Conservation (phyloP, 2,329 filamentous ascomycete genomes). For the Sclerotinia subarctica region DNA sequence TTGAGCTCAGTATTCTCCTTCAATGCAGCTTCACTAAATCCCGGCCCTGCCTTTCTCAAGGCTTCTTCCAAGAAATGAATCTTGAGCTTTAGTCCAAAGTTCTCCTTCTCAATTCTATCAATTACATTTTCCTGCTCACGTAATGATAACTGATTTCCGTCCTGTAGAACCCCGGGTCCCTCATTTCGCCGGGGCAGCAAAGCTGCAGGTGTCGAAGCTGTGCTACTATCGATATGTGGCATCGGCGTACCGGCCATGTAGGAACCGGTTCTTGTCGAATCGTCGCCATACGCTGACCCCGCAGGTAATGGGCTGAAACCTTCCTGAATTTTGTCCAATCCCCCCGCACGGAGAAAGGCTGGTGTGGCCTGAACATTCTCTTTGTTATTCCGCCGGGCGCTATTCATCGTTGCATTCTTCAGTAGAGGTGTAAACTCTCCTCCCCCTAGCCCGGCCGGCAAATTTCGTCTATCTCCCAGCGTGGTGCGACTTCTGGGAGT, state of each 20-base stretch:
- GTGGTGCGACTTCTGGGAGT: constrained; percentile 71
- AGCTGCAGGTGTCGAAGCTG: constrained; percentile 77
- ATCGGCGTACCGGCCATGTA: constrained; percentile 69
- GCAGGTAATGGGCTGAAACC: constrained; percentile 71
- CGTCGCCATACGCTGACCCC: constrained; percentile 62
- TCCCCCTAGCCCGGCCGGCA: constrained; percentile 57
- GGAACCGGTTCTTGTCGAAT: constrained; percentile 57
- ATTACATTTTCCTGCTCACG: constrained; percentile 95
- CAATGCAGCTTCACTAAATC: constrained; percentile 83
- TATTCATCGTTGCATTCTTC: constrained; percentile 73
- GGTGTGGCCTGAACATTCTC: constrained; percentile 68
- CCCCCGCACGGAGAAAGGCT: constrained; percentile 57
- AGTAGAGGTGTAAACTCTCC: constrained; percentile 93
- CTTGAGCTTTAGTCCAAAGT: constrained; percentile 94
- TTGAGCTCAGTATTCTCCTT: constrained; percentile 97
- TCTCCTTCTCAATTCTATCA: constrained; percentile 96
- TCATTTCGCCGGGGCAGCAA: constrained; percentile 61
- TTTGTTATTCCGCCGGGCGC: constrained; percentile 62
- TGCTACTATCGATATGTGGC: constrained; percentile 71
- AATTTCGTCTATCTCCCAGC: constrained; percentile 68
- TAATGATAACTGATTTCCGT: constrained; percentile 86
- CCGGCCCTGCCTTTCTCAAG: constrained; percentile 79
- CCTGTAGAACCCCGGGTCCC: constrained; percentile 67
- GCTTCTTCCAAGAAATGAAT: constrained; percentile 96
- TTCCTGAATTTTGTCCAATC: constrained; percentile 60